Percentiles rank a stretch among this genome's conserved stretches.
Evolutionary conservation across 768 basidiomycete genomes (phyloP).

Genomic region (Suillus tomentosus): DNA sequence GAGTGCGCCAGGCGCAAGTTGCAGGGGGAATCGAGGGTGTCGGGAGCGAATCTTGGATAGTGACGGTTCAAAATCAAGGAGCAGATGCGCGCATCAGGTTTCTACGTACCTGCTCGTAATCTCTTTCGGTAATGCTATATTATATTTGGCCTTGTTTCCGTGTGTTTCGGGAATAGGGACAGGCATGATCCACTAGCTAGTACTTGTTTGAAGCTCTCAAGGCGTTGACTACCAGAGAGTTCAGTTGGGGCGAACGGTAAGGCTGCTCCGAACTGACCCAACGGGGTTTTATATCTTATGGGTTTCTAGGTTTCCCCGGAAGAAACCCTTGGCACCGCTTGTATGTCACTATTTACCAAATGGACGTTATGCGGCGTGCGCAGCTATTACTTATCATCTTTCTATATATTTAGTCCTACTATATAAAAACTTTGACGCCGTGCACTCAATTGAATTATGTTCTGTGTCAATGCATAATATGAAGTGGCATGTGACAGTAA

Average conservation of each 20-base stretch:
- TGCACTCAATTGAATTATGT: neutral
- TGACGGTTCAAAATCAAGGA: neutral
- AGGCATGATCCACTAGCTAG: conserved; percentile 18
- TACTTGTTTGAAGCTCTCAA: neutral
- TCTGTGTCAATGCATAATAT: neutral
- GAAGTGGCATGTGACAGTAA: neutral
- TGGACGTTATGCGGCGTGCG: neutral
- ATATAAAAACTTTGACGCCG: neutral
- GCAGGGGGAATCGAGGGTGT: neutral
- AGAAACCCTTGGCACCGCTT: conserved; percentile 24
- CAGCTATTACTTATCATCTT: conserved; percentile 1
- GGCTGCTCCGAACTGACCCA: neutral
- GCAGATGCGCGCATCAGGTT: conserved; percentile 13
- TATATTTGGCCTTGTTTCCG: conserved; percentile 34
- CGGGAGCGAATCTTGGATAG: neutral
- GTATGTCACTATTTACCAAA: neutral
- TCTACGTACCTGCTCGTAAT: conserved; percentile 18
- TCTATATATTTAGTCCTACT: neutral
- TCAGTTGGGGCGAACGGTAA: neutral
- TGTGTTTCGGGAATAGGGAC: conserved; percentile 17
- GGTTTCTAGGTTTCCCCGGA: neutral
- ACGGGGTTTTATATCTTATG: conserved; percentile 3
- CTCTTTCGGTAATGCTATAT: conserved; percentile 20
- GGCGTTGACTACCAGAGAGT: neutral
- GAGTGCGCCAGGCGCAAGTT: neutral